These are phyloP conservation scores for Digitaria exilis DNA, from an alignment of 202 grass and related monocot genomes.

Conservation along the genomic window DNA sequence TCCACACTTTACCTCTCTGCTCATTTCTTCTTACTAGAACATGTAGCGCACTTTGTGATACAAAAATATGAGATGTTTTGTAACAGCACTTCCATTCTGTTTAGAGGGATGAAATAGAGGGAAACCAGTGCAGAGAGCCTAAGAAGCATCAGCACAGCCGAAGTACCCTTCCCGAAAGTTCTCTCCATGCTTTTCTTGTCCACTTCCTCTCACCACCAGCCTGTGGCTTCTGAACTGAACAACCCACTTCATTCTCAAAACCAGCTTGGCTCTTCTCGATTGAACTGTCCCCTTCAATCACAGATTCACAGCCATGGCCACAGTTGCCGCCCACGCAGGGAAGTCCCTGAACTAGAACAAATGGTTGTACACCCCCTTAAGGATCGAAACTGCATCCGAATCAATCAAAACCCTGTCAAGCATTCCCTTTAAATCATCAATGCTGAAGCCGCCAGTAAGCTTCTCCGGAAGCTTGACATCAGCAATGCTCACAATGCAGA, in stretches of 20 bases:
- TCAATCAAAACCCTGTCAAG: slow-evolving; percentile 49
- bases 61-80: no score
- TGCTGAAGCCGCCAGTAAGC: slow-evolving; percentile 31
- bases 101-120: no score
- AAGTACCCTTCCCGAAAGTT: slow-evolving; percentile 84
- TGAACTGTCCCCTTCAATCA: slow-evolving; percentile 58
- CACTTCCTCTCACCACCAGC: slow-evolving; percentile 35
- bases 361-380: slow-evolving; percentile 57
- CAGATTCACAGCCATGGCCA: slow-evolving; percentile 37
- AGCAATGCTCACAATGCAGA: slow-evolving; percentile 50
- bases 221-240: slow-evolving; percentile 55
- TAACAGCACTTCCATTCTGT: slow-evolving; percentile 38
- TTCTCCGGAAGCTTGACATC: slow-evolving; percentile 55
- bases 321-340: slow-evolving; percentile 81
- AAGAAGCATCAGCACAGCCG: slow-evolving; percentile 65
- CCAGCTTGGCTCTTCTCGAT: slow-evolving; percentile 59
- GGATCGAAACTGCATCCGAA: slow-evolving; percentile 45
- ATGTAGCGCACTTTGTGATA: no score
- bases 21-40: no score
- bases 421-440: slow-evolving; percentile 51
- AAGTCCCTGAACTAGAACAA: slow-evolving; percentile 78
- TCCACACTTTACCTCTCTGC: no score
- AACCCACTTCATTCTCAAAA: slow-evolving; percentile 34
- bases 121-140: no score
- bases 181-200: slow-evolving; percentile 83